A percentile compares a stretch with the other conserved stretches of the same genome.
Evolutionary conservation across 1,284 basidiomycete species (phyloP).

Genomic region (Papiliotrema fonsecae): DNA sequence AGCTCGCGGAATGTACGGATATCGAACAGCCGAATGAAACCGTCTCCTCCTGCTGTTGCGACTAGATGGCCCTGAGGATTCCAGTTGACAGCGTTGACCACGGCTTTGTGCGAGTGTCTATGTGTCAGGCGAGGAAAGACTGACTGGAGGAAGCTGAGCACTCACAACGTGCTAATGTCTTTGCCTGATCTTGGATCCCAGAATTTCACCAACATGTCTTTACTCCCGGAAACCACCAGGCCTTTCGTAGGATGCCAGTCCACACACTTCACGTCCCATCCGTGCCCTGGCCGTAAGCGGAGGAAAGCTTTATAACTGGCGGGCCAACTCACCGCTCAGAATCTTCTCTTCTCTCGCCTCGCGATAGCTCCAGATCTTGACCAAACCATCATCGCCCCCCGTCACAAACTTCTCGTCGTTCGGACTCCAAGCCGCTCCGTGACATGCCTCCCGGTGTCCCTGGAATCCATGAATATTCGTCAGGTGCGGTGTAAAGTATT

Average conservation of each 20-base stretch:
- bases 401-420: constrained; percentile 89
- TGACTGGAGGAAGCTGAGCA: constrained; percentile 12
- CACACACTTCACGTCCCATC: constrained; percentile 97
- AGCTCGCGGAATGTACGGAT: constrained; percentile 97
- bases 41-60: constrained; percentile 89
- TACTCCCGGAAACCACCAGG: constrained; percentile 85
- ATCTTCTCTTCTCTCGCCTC: constrained; percentile 82
- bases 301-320: background rate
- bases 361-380: constrained; percentile 94
- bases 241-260: constrained; percentile 98
- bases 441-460: constrained; percentile 82
- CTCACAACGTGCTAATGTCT: constrained; percentile 76
- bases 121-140: background rate
- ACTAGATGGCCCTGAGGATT: constrained; percentile 88
- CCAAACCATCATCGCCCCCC: constrained; percentile 87
- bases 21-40: constrained; percentile 93
- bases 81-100: constrained; percentile 88
- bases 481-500: constrained; percentile 98
- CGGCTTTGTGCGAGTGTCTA: constrained; percentile 95
- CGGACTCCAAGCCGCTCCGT: constrained; percentile 85
- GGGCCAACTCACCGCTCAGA: constrained; percentile 61
- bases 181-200: constrained; percentile 94
- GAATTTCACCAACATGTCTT: constrained; percentile 98
- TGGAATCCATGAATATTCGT: constrained; percentile 94
- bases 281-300: constrained; percentile 67